phyloP scores from a whole-genome alignment of 352 stramenopile genomes.

The Globisporangium emineosum region DNA sequence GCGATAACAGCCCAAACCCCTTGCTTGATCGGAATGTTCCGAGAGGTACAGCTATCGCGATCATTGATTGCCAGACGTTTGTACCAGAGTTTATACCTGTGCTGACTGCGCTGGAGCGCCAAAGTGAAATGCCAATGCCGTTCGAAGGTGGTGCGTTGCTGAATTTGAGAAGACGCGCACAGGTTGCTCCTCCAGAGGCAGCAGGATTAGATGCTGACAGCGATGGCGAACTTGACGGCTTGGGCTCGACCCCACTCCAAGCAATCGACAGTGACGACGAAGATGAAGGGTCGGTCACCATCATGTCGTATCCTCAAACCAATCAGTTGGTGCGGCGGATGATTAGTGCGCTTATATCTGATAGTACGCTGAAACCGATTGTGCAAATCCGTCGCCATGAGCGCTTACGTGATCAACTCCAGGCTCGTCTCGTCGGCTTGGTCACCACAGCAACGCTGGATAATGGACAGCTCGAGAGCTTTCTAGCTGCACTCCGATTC shows the following conservation, averaged over 20 bases:
- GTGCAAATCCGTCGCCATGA: constrained; percentile 74
- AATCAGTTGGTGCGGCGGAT: not conserved
- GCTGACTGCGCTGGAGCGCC: constrained; percentile 71
- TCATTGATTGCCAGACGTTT: constrained; percentile 88
- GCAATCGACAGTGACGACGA: constrained; percentile 8
- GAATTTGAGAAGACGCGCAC: constrained; percentile 40
- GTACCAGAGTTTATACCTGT: constrained; percentile 87
- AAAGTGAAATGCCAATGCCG: constrained; percentile 63
- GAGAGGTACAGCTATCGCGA: constrained; percentile 53
- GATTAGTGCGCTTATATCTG: constrained; percentile 34
- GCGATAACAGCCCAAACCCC: constrained; percentile 56
- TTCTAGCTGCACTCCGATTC: constrained; percentile 66
- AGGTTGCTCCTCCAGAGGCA: constrained; percentile 6
- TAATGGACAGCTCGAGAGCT: constrained; percentile 67
- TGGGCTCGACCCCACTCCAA: not conserved
- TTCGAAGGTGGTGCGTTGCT: constrained; percentile 75
- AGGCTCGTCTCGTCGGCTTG: constrained; percentile 34
- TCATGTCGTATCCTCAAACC: not conserved
- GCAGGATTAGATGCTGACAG: not conserved
- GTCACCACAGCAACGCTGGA: constrained; percentile 59
- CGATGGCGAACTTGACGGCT: not conserved
- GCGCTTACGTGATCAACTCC: constrained; percentile 30
- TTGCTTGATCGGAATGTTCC: constrained; percentile 45
- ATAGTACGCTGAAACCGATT: constrained; percentile 69
- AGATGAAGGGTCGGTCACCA: not conserved